Conservation (phyloP, 768 basidiomycete species). For the Lactarius hengduanensis region DNA sequence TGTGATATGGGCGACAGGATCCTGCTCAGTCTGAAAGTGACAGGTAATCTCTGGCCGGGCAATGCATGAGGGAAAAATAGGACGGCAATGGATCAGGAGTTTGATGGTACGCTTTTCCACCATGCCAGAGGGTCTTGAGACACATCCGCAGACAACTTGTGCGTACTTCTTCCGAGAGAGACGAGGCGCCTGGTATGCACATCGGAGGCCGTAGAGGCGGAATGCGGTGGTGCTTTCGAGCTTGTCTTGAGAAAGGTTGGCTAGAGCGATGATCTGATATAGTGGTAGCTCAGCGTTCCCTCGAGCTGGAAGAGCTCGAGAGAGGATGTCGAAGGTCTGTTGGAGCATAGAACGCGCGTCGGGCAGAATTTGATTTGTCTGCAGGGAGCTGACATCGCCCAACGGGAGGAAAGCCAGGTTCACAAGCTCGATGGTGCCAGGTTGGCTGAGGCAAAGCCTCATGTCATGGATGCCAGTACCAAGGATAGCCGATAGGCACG, state of each 20-base stretch:
- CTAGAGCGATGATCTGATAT: background rate
- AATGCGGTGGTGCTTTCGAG: fast-evolving
- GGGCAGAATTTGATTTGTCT: background rate
- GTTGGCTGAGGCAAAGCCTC: background rate
- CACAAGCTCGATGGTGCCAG: background rate
- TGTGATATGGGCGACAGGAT: background rate
- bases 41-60: background rate
- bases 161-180: background rate
- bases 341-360: background rate
- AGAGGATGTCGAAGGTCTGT: background rate
- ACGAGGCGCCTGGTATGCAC: background rate
- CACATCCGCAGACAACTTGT: background rate
- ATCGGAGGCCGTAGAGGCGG: background rate
- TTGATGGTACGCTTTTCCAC: background rate
- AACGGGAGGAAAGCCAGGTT: background rate
- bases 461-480: background rate
- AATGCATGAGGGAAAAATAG: background rate
- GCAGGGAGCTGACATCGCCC: background rate
- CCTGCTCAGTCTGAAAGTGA: background rate
- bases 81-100: background rate
- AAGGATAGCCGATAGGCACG: background rate
- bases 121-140: background rate
- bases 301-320: background rate
- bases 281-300: background rate
- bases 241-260: background rate